These are phyloP conservation scores for Poterioochromonas sp. DNA, from an alignment of 352 stramenopile species.

Conservation along the genomic window DNA sequence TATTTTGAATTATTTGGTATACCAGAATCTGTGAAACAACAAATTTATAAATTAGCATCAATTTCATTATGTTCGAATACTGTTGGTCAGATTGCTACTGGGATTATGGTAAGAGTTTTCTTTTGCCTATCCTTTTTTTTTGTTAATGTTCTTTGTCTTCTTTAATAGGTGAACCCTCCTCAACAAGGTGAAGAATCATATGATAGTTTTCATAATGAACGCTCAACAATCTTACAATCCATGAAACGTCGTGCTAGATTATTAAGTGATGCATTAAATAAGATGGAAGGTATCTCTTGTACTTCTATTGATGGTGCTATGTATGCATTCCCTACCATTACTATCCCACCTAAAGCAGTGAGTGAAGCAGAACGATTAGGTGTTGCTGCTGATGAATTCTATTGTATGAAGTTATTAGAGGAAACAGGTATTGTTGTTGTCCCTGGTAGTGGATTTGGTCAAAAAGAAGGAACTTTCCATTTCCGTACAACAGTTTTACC, in stretches of 20 bases:
- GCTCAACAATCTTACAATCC: constrained; percentile 75
- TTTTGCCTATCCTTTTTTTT: too few species aligned
- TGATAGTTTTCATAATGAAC: constrained; percentile 75
- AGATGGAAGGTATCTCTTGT: constrained; percentile 89
- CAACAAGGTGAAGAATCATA: constrained; percentile 74
- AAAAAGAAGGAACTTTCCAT: constrained; percentile 88
- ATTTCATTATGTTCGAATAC: constrained; percentile 91
- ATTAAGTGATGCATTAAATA: constrained; percentile 83
- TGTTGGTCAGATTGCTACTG: constrained; percentile 91
- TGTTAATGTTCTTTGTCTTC: too few species aligned
- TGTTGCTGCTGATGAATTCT: constrained; percentile 84
- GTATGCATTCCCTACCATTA: constrained; percentile 94
- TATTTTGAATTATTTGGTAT: constrained; percentile 95
- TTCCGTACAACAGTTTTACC: constrained; percentile 97
- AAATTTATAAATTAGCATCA: constrained; percentile 97
- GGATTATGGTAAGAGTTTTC: too few species aligned
- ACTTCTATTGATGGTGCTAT: constrained; percentile 62
- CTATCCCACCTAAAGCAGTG: constrained; percentile 59
- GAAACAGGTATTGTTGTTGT: constrained; percentile 91
- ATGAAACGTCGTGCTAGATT: constrained; percentile 84
- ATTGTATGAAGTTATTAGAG: constrained; percentile 91
- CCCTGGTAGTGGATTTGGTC: constrained; percentile 90
- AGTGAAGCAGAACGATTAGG: constrained; percentile 51
- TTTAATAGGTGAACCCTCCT: constrained; percentile 80
- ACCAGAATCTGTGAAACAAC: constrained; percentile 59